These are phyloP conservation scores for Lichtheimia hyalospora DNA, from an alignment of 371 early-diverging fungal genomes.

Conservation along the genomic window DNA sequence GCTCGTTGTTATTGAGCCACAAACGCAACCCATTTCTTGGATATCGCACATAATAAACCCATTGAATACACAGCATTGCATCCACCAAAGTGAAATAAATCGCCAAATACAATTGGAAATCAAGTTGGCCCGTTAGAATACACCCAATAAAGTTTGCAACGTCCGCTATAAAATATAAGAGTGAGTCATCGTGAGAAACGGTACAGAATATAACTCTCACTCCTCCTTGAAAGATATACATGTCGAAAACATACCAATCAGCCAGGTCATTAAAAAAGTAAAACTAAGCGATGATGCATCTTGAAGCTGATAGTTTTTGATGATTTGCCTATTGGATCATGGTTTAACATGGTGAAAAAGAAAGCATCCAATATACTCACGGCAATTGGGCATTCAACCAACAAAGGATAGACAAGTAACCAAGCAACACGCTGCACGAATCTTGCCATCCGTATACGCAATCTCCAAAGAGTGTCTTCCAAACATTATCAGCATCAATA, in stretches of 20 bases:
- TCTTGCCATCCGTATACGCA: constrained; percentile 56
- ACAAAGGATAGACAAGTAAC: constrained; percentile 67
- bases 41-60: constrained; percentile 47
- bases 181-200: constrained; percentile 1
- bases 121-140: constrained; percentile 65
- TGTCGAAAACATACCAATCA: constrained; percentile 45
- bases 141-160: constrained; percentile 70
- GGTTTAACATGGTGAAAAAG: neutral
- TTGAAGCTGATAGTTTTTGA: constrained; percentile 57
- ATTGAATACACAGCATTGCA: constrained; percentile 37
- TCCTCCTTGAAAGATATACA: neutral
- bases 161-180: constrained; percentile 46
- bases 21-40: constrained; percentile 28
- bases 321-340: constrained; percentile 50
- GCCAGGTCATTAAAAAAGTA: constrained; percentile 62
- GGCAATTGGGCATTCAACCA: constrained; percentile 84
- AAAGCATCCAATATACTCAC: constrained; percentile 38
- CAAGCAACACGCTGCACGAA: constrained; percentile 46
- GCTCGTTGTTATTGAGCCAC: constrained; percentile 21
- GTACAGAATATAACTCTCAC: neutral
- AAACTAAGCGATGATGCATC: constrained; percentile 62
- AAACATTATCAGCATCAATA: neutral
- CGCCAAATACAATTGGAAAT: constrained; percentile 61
- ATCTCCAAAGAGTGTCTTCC: constrained; percentile 49
- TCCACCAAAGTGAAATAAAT: constrained; percentile 42